These are phyloP conservation scores for Eucalyptus cloeziana DNA, from an alignment of 345 rosid species.

Conservation along the genomic window DNA sequence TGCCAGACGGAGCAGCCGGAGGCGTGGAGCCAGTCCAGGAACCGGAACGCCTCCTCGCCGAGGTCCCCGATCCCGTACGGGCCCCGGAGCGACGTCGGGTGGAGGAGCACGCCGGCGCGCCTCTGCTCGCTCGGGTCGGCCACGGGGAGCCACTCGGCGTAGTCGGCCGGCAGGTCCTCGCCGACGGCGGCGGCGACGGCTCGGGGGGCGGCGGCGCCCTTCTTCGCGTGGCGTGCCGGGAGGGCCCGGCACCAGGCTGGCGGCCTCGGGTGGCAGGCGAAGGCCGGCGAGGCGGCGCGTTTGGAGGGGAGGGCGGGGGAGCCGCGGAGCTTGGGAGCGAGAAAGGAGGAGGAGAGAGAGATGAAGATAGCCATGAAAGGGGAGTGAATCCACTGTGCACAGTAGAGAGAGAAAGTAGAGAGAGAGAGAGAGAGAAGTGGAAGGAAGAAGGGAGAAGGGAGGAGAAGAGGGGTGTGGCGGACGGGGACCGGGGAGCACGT, in stretches of 20 bases:
- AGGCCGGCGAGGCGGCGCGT: not conserved
- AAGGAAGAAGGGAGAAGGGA: not conserved
- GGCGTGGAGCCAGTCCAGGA: slow-evolving; percentile 80
- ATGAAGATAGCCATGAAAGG: not conserved
- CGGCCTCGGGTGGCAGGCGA: not conserved
- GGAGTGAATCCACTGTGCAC: not conserved
- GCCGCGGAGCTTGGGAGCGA: not conserved
- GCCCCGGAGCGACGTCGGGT: slow-evolving; percentile 83
- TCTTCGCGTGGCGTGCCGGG: not conserved
- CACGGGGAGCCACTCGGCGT: slow-evolving; percentile 44
- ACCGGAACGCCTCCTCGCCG: slow-evolving; percentile 63
- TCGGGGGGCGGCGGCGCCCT: not conserved
- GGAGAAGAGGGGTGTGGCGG: not conserved
- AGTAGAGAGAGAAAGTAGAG: not conserved
- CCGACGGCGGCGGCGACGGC: slow-evolving; percentile 18
- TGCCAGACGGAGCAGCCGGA: slow-evolving; percentile 95
- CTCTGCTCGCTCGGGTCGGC: slow-evolving; percentile 25
- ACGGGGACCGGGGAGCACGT: not conserved
- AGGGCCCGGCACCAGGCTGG: not conserved
- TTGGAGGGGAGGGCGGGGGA: not conserved
- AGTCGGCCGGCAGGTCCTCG: slow-evolving; percentile 49
- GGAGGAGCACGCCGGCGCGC: slow-evolving; percentile 85
- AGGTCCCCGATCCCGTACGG: slow-evolving; percentile 86
- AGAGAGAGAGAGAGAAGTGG: not conserved
- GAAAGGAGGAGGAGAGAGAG: not conserved